phyloP scores from a whole-genome alignment of 2,329 filamentous ascomycete species.

The Hymenoscyphus occultus region DNA sequence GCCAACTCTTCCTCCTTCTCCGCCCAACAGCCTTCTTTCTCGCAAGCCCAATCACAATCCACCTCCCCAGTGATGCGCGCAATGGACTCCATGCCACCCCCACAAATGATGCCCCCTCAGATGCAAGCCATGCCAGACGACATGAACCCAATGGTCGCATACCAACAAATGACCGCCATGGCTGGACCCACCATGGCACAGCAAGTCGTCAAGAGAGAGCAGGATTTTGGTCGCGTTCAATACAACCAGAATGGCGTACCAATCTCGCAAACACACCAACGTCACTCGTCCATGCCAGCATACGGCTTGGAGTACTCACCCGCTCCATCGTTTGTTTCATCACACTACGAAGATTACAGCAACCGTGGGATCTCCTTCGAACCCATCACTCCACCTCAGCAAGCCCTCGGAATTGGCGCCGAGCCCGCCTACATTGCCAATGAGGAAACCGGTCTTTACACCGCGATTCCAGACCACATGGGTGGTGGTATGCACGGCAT shows the following conservation, averaged over 20 bases:
- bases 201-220: constrained; percentile 81
- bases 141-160: constrained; percentile 60
- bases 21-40: constrained; percentile 61
- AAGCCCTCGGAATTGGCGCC: constrained; percentile 73
- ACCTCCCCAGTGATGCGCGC: constrained; percentile 86
- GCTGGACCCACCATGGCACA: constrained; percentile 61
- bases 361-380: constrained; percentile 94
- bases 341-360: constrained; percentile 97
- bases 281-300: constrained; percentile 97
- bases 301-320: constrained; percentile 96
- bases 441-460: constrained; percentile 94
- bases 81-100: constrained; percentile 91
- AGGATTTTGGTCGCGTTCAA: constrained; percentile 76
- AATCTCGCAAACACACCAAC: constrained; percentile 77
- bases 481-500: constrained; percentile 74
- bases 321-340: constrained; percentile 97
- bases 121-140: constrained; percentile 58
- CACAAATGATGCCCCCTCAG: constrained; percentile 69
- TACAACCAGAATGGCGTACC: constrained; percentile 93
- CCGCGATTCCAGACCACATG: constrained; percentile 85
- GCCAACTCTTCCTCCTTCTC: constrained; percentile 97
- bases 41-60: constrained; percentile 66
- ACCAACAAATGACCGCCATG: constrained; percentile 65
- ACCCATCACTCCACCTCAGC: constrained; percentile 92
- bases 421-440: constrained; percentile 98